phyloP scores from a whole-genome alignment of 164 flowering plant species.

The Dillenia turbinata region DNA sequence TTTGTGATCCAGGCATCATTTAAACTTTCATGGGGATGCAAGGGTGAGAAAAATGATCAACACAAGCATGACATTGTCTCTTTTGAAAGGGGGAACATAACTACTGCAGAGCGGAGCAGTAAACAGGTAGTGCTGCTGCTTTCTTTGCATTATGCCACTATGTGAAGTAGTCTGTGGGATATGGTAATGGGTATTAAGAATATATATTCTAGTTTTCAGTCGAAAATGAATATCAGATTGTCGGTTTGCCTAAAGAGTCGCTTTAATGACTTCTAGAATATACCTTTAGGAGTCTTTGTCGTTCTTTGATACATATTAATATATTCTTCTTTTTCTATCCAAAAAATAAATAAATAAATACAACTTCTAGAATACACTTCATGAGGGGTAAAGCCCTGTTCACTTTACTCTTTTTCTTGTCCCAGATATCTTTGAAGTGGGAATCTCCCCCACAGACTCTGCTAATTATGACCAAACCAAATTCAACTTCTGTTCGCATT shows the following conservation, averaged over 20 bases:
- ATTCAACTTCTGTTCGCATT: conserved; percentile 67
- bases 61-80: conserved; percentile 96
- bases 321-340: too few species aligned
- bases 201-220: too few species aligned
- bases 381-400: background rate
- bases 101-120: conserved; percentile 93
- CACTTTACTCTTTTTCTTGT: conserved; percentile 15
- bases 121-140: conserved; percentile 59
- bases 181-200: background rate
- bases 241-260: too few species aligned
- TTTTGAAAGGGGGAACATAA: conserved; percentile 94
- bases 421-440: conserved; percentile 94
- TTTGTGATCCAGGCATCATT: conserved; percentile 76
- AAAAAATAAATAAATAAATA: background rate
- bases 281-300: too few species aligned
- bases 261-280: too few species aligned
- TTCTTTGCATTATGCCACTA: conserved; percentile 5
- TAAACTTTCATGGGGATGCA: conserved; percentile 87
- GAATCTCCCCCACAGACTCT: conserved; percentile 81
- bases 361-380: background rate
- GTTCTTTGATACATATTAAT: too few species aligned
- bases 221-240: too few species aligned
- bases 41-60: conserved; percentile 76
- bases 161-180: background rate
- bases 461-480: conserved; percentile 89